Conservation (phyloP, 495 filamentous ascomycete genomes). For the Penicillium steckii region DNA sequence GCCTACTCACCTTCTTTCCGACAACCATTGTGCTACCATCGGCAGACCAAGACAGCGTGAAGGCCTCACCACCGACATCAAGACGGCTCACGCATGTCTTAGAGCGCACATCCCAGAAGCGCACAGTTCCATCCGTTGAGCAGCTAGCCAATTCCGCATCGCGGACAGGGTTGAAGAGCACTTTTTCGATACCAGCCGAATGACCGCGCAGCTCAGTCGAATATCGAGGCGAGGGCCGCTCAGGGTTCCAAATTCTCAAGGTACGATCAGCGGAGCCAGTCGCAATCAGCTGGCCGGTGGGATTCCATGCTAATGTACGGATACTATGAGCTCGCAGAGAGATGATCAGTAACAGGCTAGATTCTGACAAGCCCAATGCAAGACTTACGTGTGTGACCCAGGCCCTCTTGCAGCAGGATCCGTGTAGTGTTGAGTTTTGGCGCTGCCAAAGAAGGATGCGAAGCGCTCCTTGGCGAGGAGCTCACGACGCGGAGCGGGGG, state of each 20-base stretch:
- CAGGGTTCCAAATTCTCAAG: constrained; percentile 88
- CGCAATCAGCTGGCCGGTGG: constrained; percentile 80
- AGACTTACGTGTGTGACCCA: constrained; percentile 53
- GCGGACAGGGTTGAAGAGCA: constrained; percentile 84
- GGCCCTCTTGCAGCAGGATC: constrained; percentile 54
- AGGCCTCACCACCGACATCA: constrained; percentile 78
- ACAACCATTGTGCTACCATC: constrained; percentile 79
- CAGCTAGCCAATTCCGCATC: constrained; percentile 88
- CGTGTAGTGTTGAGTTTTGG: constrained; percentile 62
- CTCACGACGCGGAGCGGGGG: constrained; percentile 49
- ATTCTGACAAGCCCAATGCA: not conserved
- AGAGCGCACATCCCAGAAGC: constrained; percentile 90
- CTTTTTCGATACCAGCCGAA: constrained; percentile 72
- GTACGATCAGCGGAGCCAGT: constrained; percentile 81
- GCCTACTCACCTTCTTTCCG: constrained; percentile 69
- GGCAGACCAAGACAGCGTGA: constrained; percentile 84
- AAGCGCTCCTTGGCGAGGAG: constrained; percentile 64
- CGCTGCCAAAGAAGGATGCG: constrained; percentile 50
- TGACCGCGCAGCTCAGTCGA: constrained; percentile 87
- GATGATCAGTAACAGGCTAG: constrained; percentile 5
- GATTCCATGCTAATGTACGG: constrained; percentile 85
- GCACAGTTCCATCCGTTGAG: constrained; percentile 78
- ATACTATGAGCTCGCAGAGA: constrained; percentile 35
- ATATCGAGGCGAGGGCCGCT: constrained; percentile 74
- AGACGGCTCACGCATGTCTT: constrained; percentile 76